Conservation (phyloP, 176 grass and related monocot genomes). For the Echinochloa phyllopogon region DNA sequence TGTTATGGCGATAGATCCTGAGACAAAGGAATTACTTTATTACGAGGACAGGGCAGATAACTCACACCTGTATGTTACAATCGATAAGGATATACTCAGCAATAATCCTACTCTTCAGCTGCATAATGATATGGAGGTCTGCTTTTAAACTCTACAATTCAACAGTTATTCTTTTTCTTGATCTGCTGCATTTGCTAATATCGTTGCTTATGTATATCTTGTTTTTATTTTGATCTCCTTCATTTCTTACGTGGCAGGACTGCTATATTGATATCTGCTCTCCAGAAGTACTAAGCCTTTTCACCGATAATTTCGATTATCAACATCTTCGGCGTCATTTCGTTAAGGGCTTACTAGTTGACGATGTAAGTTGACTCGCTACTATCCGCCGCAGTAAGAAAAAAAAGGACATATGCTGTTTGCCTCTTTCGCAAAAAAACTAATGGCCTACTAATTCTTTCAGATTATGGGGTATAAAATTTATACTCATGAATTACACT, state of each 20-base stretch:
- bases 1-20: conserved; percentile 79
- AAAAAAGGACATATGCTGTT: conserved; percentile 1
- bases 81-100: conserved; percentile 81
- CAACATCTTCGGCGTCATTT: conserved; percentile 99
- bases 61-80: conserved; percentile 52
- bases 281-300: conserved; percentile 87
- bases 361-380: conserved; percentile 68
- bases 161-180: not conserved
- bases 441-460: conserved; percentile 40
- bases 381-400: conserved; percentile 11
- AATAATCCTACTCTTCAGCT: conserved; percentile 76
- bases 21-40: conserved; percentile 82
- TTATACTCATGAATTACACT: conserved; percentile 91
- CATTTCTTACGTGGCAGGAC: conserved; percentile 62
- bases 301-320: conserved; percentile 98
- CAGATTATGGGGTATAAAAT: conserved; percentile 99
- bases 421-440: conserved; percentile 31
- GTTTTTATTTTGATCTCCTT: not conserved
- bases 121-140: conserved; percentile 91
- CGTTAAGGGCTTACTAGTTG: conserved; percentile 91
- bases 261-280: conserved; percentile 99
- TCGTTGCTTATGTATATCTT: not conserved
- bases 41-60: conserved; percentile 82
- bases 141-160: conserved; percentile 31
- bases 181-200: conserved; percentile 18